Conservation (phyloP, 139 green algal species). For the Chlorella sorokiniana region DNA sequence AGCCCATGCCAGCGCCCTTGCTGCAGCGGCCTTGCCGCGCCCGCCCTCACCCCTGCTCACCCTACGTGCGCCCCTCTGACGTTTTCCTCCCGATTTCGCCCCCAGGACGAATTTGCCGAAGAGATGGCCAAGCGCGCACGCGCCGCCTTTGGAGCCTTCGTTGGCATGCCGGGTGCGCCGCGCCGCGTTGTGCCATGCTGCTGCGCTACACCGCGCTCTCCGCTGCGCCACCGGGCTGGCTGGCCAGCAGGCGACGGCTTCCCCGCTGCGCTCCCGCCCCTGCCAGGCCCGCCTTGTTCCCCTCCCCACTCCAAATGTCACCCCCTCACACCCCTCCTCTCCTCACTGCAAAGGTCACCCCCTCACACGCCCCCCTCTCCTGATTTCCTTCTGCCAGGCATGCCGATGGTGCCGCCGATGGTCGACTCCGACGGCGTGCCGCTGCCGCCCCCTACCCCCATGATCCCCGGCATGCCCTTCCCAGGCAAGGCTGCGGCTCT, state of each 20-base stretch:
- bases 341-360: neutral
- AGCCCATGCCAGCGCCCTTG: no score
- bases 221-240: no score
- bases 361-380: neutral
- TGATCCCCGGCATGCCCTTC: conserved; percentile 18
- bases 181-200: neutral
- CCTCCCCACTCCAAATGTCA: no score
- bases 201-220: neutral
- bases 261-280: no score
- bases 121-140: conserved; percentile 35
- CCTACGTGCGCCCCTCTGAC: neutral
- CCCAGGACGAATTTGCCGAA: conserved; percentile 38
- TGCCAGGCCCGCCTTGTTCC: no score
- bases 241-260: no score
- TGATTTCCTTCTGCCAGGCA: neutral
- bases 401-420: conserved; percentile 2
- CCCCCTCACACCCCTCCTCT: no score
- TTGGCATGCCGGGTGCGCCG: conserved; percentile 20
- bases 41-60: no score
- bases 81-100: no score
- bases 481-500: neutral
- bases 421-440: neutral
- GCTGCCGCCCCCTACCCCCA: neutral
- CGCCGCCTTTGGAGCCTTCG: conserved; percentile 15
- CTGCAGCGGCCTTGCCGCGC: no score